Conservation (phyloP, 345 rosid species). For the Bretschneidera sinensis region DNA sequence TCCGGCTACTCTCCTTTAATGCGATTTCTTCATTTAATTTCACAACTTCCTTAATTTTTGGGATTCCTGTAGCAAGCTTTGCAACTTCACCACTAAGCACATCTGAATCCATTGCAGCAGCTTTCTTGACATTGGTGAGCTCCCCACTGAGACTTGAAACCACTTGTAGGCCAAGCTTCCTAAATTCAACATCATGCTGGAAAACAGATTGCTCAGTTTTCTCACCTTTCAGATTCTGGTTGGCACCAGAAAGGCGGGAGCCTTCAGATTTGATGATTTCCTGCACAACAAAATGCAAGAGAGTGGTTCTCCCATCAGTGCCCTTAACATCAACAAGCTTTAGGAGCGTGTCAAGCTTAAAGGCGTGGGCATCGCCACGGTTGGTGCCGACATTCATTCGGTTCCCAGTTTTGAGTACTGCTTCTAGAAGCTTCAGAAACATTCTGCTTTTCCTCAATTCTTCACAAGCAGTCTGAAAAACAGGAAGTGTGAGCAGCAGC, state of each 20-base stretch:
- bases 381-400: slow-evolving; percentile 94
- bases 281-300: slow-evolving; percentile 87
- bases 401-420: slow-evolving; percentile 91
- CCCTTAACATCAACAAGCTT: slow-evolving; percentile 88
- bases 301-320: slow-evolving; percentile 83
- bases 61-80: slow-evolving; percentile 50
- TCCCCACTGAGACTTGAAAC: slow-evolving; percentile 79
- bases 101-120: slow-evolving; percentile 81
- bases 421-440: slow-evolving; percentile 89
- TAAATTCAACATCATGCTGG: slow-evolving; percentile 57
- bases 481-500: slow-evolving; percentile 5
- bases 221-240: slow-evolving; percentile 26
- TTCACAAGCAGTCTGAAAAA: slow-evolving; percentile 61
- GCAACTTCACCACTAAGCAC: slow-evolving; percentile 52
- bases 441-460: slow-evolving; percentile 75
- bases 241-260: slow-evolving; percentile 37
- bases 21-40: slow-evolving; percentile 32
- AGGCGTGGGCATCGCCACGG: slow-evolving; percentile 88
- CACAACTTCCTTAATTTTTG: slow-evolving; percentile 46
- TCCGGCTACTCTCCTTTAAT: slow-evolving; percentile 28
- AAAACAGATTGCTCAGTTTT: slow-evolving; percentile 36
- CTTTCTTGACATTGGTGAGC: slow-evolving; percentile 76
- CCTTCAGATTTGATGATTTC: slow-evolving; percentile 88
- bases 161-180: slow-evolving; percentile 85
- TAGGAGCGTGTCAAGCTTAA: slow-evolving; percentile 91